Percentiles rank a stretch among this genome's conserved stretches.
Conservation (phyloP, 208 protist genomes). For the Acanthamoeba castellanii region DNA sequence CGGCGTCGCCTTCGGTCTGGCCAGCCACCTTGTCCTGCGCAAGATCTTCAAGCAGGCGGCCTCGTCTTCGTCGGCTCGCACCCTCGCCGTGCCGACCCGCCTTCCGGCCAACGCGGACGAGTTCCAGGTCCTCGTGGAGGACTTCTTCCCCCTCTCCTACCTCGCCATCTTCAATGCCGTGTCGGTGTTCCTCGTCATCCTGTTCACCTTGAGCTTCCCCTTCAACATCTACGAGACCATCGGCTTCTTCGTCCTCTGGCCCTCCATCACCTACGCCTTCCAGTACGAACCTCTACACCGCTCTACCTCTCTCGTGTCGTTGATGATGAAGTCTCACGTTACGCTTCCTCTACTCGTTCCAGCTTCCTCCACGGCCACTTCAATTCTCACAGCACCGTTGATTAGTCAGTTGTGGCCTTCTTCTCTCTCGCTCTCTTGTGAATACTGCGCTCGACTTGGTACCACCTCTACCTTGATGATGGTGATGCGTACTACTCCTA, state of each 20-base stretch:
- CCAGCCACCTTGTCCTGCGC: slow-evolving; percentile 23
- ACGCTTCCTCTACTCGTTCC: neutral
- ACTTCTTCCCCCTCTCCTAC: slow-evolving; percentile 25
- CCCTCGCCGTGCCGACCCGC: neutral
- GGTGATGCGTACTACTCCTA: neutral
- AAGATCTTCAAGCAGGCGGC: neutral
- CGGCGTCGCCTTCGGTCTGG: slow-evolving; percentile 7
- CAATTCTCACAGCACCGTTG: neutral
- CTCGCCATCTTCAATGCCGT: slow-evolving; percentile 54
- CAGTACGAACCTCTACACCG: neutral
- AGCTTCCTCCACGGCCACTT: neutral
- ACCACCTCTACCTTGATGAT: neutral
- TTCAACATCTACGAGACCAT: slow-evolving; percentile 49
- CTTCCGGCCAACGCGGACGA: neutral
- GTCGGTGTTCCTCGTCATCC: neutral
- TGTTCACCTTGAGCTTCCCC: slow-evolving; percentile 28
- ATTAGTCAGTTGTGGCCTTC: neutral
- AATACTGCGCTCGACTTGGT: neutral
- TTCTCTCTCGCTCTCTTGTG: neutral
- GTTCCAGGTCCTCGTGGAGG: neutral
- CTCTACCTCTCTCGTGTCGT: neutral
- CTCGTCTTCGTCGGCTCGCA: neutral
- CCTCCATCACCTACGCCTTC: slow-evolving; percentile 9
- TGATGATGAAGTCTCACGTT: neutral
- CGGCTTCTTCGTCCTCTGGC: slow-evolving; percentile 38